These are phyloP conservation scores for Backusella australiensis DNA, from an alignment of 192 early-diverging fungal species.

Conservation along the genomic window DNA sequence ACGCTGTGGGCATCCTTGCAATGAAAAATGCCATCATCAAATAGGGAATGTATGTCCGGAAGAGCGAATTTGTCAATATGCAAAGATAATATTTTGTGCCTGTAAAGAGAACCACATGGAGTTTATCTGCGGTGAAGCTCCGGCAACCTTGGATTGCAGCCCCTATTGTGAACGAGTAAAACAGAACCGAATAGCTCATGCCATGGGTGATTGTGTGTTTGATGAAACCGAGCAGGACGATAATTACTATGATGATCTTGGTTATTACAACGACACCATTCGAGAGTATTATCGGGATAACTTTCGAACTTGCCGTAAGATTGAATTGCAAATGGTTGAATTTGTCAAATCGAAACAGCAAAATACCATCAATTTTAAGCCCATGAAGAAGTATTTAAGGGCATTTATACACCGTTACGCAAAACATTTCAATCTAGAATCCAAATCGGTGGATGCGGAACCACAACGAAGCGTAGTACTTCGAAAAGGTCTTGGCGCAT, in stretches of 20 bases:
- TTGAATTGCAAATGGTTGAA: slow-evolving; percentile 63
- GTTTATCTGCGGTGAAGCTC: slow-evolving; percentile 56
- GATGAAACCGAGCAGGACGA: slow-evolving; percentile 27
- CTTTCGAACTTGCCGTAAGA: slow-evolving; percentile 59
- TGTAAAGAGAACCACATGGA: slow-evolving; percentile 70
- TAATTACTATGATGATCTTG: slow-evolving; percentile 13
- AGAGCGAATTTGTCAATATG: slow-evolving; percentile 63
- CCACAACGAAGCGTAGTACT: slow-evolving; percentile 70
- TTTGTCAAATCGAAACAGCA: slow-evolving; percentile 63
- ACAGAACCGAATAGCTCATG: slow-evolving; percentile 75
- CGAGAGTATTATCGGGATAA: slow-evolving; percentile 65
- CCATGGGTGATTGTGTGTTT: slow-evolving; percentile 62
- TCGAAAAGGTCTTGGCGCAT: slow-evolving; percentile 45
- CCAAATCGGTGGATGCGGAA: slow-evolving; percentile 77
- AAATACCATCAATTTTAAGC: slow-evolving; percentile 58
- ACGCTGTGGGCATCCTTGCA: slow-evolving; percentile 84
- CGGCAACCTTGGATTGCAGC: slow-evolving; percentile 66
- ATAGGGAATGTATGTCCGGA: slow-evolving; percentile 68
- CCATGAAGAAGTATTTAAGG: slow-evolving; percentile 62
- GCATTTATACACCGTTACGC: slow-evolving; percentile 72
- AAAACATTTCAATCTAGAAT: slow-evolving; percentile 65
- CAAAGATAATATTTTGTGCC: slow-evolving; percentile 59
- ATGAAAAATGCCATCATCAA: slow-evolving; percentile 67
- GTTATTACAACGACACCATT: slow-evolving; percentile 61
- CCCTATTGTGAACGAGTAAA: slow-evolving; percentile 73